Conservation (phyloP, 2,329 filamentous ascomycete species). For the Phoma sp. region DNA sequence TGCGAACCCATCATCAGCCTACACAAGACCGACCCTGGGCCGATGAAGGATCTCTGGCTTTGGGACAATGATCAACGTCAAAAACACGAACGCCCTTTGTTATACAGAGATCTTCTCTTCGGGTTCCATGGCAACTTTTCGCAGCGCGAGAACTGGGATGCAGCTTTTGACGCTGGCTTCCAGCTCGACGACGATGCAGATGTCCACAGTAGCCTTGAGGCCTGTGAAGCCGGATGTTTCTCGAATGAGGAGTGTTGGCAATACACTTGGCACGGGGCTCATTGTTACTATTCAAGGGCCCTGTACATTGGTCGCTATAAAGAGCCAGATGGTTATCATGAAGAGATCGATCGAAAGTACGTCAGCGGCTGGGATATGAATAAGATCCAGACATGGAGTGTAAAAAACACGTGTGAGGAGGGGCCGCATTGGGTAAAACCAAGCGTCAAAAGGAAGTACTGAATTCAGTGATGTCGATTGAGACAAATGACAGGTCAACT, state of each 20-base stretch:
- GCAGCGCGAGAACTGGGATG: constrained; percentile 14
- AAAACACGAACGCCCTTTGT: constrained; percentile 9
- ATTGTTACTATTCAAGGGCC: constrained; percentile 29
- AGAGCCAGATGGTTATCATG: constrained; percentile 25
- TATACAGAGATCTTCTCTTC: constrained; percentile 18
- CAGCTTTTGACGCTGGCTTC: constrained; percentile 17
- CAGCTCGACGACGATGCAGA: constrained; percentile 7
- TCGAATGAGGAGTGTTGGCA: constrained; percentile 18
- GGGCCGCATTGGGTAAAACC: constrained; percentile 20
- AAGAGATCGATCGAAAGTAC: constrained; percentile 18
- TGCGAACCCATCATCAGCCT: constrained; percentile 45
- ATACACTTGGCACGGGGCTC: constrained; percentile 24
- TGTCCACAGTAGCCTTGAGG: constrained; percentile 4
- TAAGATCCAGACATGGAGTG: constrained; percentile 26
- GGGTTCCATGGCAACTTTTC: constrained; percentile 11
- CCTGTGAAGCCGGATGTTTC: constrained; percentile 16
- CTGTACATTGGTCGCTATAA: constrained; percentile 21
- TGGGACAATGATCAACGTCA: constrained; percentile 43
- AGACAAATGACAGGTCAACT: neutral
- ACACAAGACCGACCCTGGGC: constrained; percentile 41
- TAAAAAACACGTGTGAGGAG: constrained; percentile 18
- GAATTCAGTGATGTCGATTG: neutral
- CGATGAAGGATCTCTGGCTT: constrained; percentile 53
- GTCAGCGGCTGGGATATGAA: constrained; percentile 38
- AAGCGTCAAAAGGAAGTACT: constrained; percentile 13